Evolutionary conservation across 202 grass and related monocot genomes (phyloP).

Genomic region (Musa balbisiana): DNA sequence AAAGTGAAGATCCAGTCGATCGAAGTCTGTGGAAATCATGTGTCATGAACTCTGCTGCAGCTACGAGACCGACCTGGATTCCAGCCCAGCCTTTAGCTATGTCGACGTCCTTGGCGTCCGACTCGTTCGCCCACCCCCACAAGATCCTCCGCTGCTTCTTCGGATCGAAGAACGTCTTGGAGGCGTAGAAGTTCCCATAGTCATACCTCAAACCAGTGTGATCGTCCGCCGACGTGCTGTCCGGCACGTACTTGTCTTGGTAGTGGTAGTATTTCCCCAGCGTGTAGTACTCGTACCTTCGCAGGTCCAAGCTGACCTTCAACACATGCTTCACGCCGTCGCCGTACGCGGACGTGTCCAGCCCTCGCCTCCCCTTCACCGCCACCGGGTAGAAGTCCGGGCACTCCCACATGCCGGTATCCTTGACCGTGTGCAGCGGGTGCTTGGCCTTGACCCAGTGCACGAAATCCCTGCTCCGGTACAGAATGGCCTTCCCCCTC

Average conservation of each 20-base stretch:
- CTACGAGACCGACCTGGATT: constrained; percentile 38
- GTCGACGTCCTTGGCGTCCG: constrained; percentile 34
- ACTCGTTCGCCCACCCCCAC: constrained; percentile 78
- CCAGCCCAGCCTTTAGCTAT: constrained; percentile 62
- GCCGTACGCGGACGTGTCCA: neutral
- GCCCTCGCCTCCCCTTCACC: neutral
- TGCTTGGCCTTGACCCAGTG: constrained; percentile 34
- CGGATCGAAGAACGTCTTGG: constrained; percentile 66
- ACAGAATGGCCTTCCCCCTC: constrained; percentile 30
- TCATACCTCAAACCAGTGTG: constrained; percentile 42
- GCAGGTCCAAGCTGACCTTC: constrained; percentile 47
- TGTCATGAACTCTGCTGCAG: too few species aligned
- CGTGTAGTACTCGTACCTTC: constrained; percentile 71
- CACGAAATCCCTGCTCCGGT: constrained; percentile 60
- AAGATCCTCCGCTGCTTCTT: constrained; percentile 40
- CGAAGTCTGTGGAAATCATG: too few species aligned
- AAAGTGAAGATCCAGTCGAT: neutral
- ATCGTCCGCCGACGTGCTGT: constrained; percentile 15
- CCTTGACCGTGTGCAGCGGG: constrained; percentile 34
- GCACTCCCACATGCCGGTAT: constrained; percentile 74
- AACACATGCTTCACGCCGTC: constrained; percentile 11
- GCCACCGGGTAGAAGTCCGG: constrained; percentile 62
- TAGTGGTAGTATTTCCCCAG: constrained; percentile 38
- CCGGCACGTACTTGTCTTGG: constrained; percentile 41
- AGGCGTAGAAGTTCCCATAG: constrained; percentile 83